Percentiles rank a stretch among this genome's conserved stretches.
phyloP scores from a whole-genome alignment of 78 protist species.

The Monosiga brevicollis region DNA sequence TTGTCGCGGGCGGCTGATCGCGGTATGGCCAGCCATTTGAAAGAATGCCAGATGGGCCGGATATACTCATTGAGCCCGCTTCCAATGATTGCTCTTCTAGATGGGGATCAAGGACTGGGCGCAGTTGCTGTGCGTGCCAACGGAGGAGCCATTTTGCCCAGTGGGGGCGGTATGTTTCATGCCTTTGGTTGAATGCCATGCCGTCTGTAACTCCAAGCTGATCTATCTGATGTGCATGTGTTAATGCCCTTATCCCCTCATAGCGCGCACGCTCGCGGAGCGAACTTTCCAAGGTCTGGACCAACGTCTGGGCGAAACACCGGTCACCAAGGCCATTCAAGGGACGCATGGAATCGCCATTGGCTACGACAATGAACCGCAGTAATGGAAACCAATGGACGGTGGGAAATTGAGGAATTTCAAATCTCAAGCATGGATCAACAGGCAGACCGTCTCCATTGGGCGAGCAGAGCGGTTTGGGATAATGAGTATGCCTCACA shows the following conservation, averaged over 20 bases:
- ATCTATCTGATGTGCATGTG: neutral
- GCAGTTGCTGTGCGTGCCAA: neutral
- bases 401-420: no score
- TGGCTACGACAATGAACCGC: neutral
- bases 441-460: no score
- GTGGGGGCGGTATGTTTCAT: neutral
- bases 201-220: neutral
- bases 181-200: neutral
- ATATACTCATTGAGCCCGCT: no score
- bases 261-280: neutral
- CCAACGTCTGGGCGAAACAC: slow-evolving; percentile 5
- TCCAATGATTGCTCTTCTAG: neutral
- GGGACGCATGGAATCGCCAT: slow-evolving; percentile 12
- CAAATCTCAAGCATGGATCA: no score
- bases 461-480: no score
- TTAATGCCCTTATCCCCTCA: neutral
- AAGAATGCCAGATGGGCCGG: no score
- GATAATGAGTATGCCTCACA: no score
- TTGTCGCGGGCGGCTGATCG: neutral
- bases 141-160: neutral
- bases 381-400: neutral
- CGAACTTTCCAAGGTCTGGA: slow-evolving; percentile 6
- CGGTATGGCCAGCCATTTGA: no score
- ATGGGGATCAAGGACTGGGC: neutral
- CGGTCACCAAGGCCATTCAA: neutral